A percentile compares a stretch with the other conserved stretches of the same genome.
phyloP scores from a whole-genome alignment of 1,284 basidiomycete genomes.

The Taiwanofungus camphoratus region DNA sequence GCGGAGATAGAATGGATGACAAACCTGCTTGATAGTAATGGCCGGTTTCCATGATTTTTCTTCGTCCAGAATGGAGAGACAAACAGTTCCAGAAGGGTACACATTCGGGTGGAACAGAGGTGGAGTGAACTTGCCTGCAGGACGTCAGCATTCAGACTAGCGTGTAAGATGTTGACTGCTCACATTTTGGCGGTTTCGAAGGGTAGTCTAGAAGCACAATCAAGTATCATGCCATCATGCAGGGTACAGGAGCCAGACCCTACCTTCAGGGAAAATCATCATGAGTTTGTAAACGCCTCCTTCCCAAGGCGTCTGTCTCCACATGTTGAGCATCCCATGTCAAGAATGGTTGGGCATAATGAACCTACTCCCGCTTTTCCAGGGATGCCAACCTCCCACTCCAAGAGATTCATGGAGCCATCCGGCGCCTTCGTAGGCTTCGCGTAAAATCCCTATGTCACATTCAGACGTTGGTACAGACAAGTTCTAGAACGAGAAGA shows the following conservation, averaged over 20 bases:
- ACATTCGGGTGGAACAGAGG: constrained; percentile 98
- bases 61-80: constrained; percentile 96
- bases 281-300: constrained; percentile 90
- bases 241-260: constrained; percentile 18
- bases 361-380: constrained; percentile 74
- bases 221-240: constrained; percentile 13
- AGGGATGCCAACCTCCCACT: constrained; percentile 97
- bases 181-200: constrained; percentile 93
- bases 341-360: constrained; percentile 13
- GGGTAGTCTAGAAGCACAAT: constrained; percentile 68
- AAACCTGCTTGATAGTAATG: constrained; percentile 96
- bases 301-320: constrained; percentile 88
- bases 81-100: constrained; percentile 98
- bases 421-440: constrained; percentile 86
- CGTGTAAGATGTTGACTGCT: constrained; percentile 21
- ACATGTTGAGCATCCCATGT: constrained; percentile 21
- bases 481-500: constrained; percentile 3
- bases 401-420: constrained; percentile 93
- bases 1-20: constrained; percentile 16
- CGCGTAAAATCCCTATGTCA: constrained; percentile 88
- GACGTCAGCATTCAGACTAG: constrained; percentile 10
- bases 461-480: constrained; percentile 9
- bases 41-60: constrained; percentile 99
- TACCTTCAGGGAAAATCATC: constrained; percentile 95
- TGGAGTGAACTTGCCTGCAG: constrained; percentile 90